phyloP scores from a whole-genome alignment of 192 early-diverging fungal species.

The Linnemannia exigua region DNA sequence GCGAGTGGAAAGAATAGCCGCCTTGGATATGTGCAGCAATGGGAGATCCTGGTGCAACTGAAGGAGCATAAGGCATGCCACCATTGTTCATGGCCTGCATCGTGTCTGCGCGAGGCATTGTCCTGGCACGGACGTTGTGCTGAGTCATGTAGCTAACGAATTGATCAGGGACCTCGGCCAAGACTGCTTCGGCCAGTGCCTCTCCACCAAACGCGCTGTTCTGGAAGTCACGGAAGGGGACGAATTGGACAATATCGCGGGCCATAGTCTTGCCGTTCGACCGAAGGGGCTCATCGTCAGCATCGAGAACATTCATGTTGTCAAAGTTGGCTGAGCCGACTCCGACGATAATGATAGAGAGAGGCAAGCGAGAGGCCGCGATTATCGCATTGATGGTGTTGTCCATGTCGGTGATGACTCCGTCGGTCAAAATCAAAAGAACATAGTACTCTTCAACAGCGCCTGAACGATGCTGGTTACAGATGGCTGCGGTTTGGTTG shows the following conservation, averaged over 20 bases:
- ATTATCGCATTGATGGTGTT: conserved; percentile 69
- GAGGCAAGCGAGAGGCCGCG: conserved; percentile 58
- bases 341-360: conserved; percentile 73
- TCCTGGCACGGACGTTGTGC: conserved; percentile 48
- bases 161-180: conserved; percentile 74
- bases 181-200: conserved; percentile 61
- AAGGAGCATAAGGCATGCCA: conserved; percentile 16
- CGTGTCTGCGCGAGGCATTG: conserved; percentile 44
- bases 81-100: conserved; percentile 52
- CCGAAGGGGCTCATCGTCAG: conserved; percentile 59
- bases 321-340: conserved; percentile 70
- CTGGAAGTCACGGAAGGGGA: conserved; percentile 63
- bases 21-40: background rate
- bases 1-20: background rate
- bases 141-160: conserved; percentile 67
- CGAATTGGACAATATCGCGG: conserved; percentile 75
- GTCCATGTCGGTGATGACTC: conserved; percentile 61
- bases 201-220: conserved; percentile 43
- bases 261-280: conserved; percentile 51
- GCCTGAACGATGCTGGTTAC: conserved; percentile 55
- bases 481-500: conserved; percentile 47
- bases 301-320: conserved; percentile 70
- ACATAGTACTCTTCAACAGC: conserved; percentile 54
- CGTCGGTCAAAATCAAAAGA: conserved; percentile 46
- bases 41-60: background rate